Base-by-base conservation (phyloP, 2,329 filamentous ascomycete species). In the Aspergillus sp. region DNA sequence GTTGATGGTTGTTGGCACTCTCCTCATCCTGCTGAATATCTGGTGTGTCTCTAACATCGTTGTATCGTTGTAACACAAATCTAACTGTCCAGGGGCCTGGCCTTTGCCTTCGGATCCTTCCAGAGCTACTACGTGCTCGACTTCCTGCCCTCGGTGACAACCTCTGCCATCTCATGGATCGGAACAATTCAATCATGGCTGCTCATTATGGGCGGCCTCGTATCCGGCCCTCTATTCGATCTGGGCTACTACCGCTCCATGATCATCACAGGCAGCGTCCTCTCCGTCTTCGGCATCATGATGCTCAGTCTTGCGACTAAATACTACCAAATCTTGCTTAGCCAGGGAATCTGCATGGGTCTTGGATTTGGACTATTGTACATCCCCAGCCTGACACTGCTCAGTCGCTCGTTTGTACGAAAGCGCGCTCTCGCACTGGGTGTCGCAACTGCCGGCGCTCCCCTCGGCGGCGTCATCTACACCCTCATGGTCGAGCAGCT, bases 401-500 rank as follows among this genome's bases (percentile, higher is more conserved):
- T 71, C 44, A 72, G 76, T 35, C 80, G 77, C 4, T 86, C 83
- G 82, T 86, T 87, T 66, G 74, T 74, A 58, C 76, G 75, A 41
- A 77, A 76, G 11, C 79, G 84, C 17, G 83, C 79, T 21, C 73
- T 80, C 35, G 84, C 83, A 8, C 78, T 83, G 12, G 84, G 83
- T 8, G 73, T 86, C 62, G 76, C 80, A 63, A 79, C 81, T 3
- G 77, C 81, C 2, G 84, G 84, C 6, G 82, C 81, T 0, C 82
- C 80, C 4, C 62, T 86, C 6, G 84, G 84, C 2, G 84, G 84
- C 8, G 82, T 88, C 15, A 79, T 87, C 37, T 81, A 87, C 48
- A 85, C 86, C 0, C 86, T 87, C 64, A 84, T 88, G 80, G 79
- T 87, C 12, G 72, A 79, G 1, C 78, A 79, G 35, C 70, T 88